A percentile compares a stretch with the other conserved stretches of the same genome.
Evolutionary conservation across 129 eudicot species (phyloP).

Genomic region (Mikania micrantha): DNA sequence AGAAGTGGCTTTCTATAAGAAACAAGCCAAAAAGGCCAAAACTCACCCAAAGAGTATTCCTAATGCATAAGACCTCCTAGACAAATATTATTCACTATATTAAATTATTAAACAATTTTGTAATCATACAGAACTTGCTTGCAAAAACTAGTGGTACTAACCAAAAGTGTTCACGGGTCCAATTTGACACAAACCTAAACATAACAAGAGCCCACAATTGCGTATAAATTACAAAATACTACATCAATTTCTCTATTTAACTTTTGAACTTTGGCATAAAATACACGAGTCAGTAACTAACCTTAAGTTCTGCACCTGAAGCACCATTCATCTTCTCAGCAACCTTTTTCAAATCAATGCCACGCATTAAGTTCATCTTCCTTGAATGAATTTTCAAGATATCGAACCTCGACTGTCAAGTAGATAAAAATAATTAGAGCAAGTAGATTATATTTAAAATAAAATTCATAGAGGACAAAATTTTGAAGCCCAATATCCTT

Average conservation of each 20-base stretch:
- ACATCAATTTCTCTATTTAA: no score
- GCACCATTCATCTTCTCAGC: slow-evolving; percentile 96
- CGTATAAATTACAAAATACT: no score
- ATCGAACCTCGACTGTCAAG: slow-evolving; percentile 74
- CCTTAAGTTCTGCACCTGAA: slow-evolving; percentile 98
- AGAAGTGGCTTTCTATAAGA: not conserved
- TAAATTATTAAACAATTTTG: not conserved
- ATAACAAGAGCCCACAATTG: no score
- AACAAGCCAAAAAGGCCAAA: not conserved
- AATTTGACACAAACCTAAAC: no score
- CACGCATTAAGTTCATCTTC: slow-evolving; percentile 91
- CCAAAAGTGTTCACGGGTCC: not conserved
- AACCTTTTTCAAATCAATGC: slow-evolving; percentile 89
- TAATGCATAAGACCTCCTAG: not conserved
- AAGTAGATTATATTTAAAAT: not conserved
- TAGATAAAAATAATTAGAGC: not conserved
- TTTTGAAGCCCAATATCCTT: no score
- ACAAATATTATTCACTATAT: not conserved
- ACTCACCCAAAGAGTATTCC: not conserved
- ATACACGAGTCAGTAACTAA: slow-evolving; percentile 20
- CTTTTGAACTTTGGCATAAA: no score
- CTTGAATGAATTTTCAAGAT: slow-evolving; percentile 93
- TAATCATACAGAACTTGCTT: not conserved
- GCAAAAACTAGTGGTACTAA: not conserved
- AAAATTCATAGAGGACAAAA: not conserved